phyloP scores from a whole-genome alignment of 2,329 filamentous ascomycete species.

The Aspergillus amoenus region DNA sequence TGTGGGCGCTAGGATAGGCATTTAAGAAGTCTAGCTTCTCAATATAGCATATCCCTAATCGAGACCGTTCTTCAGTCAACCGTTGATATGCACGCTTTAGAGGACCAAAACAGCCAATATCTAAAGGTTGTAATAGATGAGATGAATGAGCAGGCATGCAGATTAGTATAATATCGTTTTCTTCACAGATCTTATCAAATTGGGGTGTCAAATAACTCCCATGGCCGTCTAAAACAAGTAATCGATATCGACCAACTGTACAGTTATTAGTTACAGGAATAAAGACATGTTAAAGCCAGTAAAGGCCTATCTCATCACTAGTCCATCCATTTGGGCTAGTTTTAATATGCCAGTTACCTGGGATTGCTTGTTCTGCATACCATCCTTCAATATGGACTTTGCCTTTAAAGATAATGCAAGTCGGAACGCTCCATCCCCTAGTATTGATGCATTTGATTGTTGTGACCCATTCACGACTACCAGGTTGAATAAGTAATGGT shows the following conservation, averaged over 20 bases:
- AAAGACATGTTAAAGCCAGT: too few species aligned
- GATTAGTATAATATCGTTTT: constrained; percentile 5
- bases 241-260: too few species aligned
- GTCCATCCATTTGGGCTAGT: neutral
- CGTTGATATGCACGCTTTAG: neutral
- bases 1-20: neutral
- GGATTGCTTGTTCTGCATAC: neutral
- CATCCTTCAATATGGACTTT: too few species aligned
- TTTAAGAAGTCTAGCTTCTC: constrained; percentile 6
- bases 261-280: too few species aligned
- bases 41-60: constrained; percentile 4
- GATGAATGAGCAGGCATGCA: neutral
- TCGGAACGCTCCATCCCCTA: neutral
- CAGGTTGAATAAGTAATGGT: neutral
- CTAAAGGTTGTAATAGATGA: neutral
- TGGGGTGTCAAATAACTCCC: neutral
- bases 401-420: neutral
- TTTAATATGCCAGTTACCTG: neutral
- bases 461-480: neutral
- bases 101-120: neutral
- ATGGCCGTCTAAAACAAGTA: neutral
- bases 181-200: neutral
- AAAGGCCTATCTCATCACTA: neutral
- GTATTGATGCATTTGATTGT: neutral
- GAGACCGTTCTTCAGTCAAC: neutral